Conservation (phyloP, 176 grass and related monocot genomes). For the Oryza coarctata region DNA sequence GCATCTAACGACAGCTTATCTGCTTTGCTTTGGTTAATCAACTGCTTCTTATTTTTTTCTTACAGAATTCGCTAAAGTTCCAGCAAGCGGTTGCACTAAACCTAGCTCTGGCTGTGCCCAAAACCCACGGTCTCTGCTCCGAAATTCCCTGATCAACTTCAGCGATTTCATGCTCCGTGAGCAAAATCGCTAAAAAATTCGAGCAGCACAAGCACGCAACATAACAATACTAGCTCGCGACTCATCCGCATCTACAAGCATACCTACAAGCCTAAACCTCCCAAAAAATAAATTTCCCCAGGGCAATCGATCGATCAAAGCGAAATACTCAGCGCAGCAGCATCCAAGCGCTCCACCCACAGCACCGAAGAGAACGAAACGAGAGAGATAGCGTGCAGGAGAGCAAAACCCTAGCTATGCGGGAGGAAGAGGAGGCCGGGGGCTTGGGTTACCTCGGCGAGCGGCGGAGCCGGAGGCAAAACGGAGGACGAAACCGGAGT, state of each 20-base stretch:
- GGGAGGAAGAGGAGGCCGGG: background rate
- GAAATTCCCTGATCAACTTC: background rate
- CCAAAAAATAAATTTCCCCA: background rate
- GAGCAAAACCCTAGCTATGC: background rate
- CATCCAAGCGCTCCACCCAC: background rate
- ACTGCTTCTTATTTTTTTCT: background rate
- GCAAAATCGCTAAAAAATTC: background rate
- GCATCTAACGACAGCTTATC: background rate
- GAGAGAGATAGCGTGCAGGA: background rate
- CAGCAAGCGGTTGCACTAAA: background rate
- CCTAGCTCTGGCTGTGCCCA: background rate
- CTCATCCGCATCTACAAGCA: background rate
- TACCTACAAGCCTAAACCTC: background rate
- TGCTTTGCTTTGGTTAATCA: background rate
- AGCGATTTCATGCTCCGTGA: background rate
- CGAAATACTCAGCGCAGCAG: background rate
- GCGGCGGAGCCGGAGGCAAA: background rate
- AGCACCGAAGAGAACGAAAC: background rate
- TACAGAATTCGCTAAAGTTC: background rate
- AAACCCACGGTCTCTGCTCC: background rate
- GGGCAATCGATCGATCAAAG: background rate
- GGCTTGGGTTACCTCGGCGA: background rate
- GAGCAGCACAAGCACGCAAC: background rate
- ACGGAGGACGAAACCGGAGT: background rate
- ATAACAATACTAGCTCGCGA: background rate